These are phyloP conservation scores for Pterocarpus macrocarpus DNA, from an alignment of 306 rosid genomes.

Conservation along the genomic window DNA sequence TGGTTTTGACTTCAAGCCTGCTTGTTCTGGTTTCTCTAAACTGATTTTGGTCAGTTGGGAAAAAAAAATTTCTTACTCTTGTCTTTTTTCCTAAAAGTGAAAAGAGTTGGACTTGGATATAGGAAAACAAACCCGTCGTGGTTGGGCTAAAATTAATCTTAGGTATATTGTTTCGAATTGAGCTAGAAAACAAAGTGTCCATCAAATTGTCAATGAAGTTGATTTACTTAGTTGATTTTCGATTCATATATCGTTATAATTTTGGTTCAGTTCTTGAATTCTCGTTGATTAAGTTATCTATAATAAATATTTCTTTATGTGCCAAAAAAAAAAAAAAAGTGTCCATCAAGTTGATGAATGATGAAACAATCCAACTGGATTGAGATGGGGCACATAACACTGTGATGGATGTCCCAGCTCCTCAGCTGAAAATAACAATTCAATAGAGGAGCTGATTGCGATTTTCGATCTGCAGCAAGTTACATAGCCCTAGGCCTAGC, in stretches of 20 bases:
- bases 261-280: too few relatives aligned
- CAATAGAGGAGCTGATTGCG: conserved; percentile 43
- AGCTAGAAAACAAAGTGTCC: not conserved
- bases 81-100: not conserved
- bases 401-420: conserved; percentile 49
- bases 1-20: not conserved
- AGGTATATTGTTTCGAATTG: not conserved
- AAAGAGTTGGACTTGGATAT: not conserved
- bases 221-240: too few relatives aligned
- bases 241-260: too few relatives aligned
- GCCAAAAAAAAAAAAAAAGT: too few relatives aligned
- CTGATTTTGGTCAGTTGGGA: not conserved
- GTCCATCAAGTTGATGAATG: conserved; percentile 27
- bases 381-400: conserved; percentile 37
- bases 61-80: not conserved
- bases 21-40: not conserved
- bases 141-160: not conserved
- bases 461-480: conserved; percentile 40
- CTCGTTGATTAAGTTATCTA: too few relatives aligned
- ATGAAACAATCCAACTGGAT: conserved; percentile 8
- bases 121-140: not conserved
- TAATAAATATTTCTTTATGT: too few relatives aligned
- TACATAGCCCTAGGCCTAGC: not conserved
- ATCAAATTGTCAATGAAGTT: not conserved
- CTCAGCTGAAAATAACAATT: conserved; percentile 52